Evolutionary conservation across 305 asterid species (phyloP), one percentile per base, ranked within the genome.

Genomic region (Fraxinus paxiana): DNA sequence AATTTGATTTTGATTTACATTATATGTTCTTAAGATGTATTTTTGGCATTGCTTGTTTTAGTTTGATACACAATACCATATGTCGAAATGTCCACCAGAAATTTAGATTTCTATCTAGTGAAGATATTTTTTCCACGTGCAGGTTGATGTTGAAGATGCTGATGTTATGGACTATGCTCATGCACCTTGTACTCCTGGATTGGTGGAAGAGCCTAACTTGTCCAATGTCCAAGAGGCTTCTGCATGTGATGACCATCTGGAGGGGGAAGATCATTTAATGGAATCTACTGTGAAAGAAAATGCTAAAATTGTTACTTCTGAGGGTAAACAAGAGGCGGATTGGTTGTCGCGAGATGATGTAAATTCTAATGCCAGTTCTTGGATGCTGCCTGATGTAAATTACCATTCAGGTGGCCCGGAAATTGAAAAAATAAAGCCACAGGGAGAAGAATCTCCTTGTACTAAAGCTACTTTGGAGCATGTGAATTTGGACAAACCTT

Each of bases 161-260:
- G 92, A 90, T 82, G 79, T 86, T 54, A 86, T 93, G 94, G 98
- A 94, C 78, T 90, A 90, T 81, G 96, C 93, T 82, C 96, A 94
- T 77, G 99, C 98, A 85, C 99, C 99, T 69, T 81, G 91, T 83
- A 96, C 99, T 83, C 99, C 99, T 82, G 95, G 98, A 76, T 86
- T 96, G 86, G 90, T 63, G 71, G 98, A 96, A 81, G 97, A 90
- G 84, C 92, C 98, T 38, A 93, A 93, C 77, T 76, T 96, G 82
- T 90, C 96, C 77, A 94, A 90, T 83, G 83, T 86, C 82, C 89
- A 92, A 89, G 97, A 91, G 83, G 95, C 86, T 82, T 96, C 97
- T 10, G 97, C 97, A 7, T 91, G 93, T 65, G 98, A 94, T 83
- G 98, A 96, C 75, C 97, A 87, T 84, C 76, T 88, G 80, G 99